A percentile compares a stretch with the other conserved stretches of the same genome.
phyloP scores from a whole-genome alignment of 73 alveolate species.

The Durusdinium trenchii region DNA sequence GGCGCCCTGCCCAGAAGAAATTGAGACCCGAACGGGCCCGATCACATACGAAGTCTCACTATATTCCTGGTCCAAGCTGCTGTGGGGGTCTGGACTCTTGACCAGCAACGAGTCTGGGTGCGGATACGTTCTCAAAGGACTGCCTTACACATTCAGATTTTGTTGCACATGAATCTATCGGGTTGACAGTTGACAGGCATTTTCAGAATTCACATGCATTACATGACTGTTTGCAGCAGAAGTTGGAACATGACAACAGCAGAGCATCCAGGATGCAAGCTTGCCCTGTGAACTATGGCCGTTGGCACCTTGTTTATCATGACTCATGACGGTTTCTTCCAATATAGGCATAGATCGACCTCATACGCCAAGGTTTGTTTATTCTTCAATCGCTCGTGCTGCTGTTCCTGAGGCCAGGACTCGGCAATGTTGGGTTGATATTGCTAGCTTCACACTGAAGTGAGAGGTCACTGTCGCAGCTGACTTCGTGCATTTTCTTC shows the following conservation, averaged over 20 bases:
- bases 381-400: constrained; percentile 74
- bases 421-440: not conserved
- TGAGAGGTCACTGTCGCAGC: no score
- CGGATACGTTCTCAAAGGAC: no score
- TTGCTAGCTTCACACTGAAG: no score
- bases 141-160: not conserved
- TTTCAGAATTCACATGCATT: not conserved
- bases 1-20: no score
- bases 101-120: no score
- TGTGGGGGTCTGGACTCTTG: no score
- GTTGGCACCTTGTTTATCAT: not conserved
- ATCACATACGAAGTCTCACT: no score
- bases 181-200: not conserved
- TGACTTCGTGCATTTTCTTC: no score
- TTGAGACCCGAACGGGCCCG: no score
- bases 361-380: constrained; percentile 23
- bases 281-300: constrained; percentile 90
- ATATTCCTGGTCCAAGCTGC: no score
- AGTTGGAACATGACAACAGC: not conserved
- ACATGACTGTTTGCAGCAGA: not conserved
- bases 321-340: not conserved
- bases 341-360: not conserved
- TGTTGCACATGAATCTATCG: not conserved
- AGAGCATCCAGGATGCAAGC: not conserved
- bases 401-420: constrained; percentile 75